These are phyloP conservation scores for Globisporangium abappressorium DNA, from an alignment of 352 stramenopile species.

Conservation along the genomic window DNA sequence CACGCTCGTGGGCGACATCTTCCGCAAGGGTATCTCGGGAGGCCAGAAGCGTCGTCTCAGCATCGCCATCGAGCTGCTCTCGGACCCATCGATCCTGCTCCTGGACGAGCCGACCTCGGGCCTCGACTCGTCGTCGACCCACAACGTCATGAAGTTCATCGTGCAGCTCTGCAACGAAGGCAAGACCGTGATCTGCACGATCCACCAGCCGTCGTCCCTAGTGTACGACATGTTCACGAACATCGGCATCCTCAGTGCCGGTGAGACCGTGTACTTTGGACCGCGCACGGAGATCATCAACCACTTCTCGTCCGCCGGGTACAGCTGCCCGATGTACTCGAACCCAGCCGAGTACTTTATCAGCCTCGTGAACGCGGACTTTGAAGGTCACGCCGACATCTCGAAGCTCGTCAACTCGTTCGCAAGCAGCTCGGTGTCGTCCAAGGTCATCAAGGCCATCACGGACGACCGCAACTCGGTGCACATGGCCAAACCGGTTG, in stretches of 20 bases:
- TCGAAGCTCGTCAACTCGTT: slow-evolving; percentile 27
- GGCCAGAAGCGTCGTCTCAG: slow-evolving; percentile 88
- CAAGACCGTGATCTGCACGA: slow-evolving; percentile 78
- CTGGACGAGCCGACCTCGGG: slow-evolving; percentile 93
- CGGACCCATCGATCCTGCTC: slow-evolving; percentile 93
- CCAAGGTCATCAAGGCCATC: slow-evolving; percentile 10
- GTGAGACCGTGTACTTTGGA: slow-evolving; percentile 35
- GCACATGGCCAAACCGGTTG: slow-evolving; percentile 33
- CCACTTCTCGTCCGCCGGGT: slow-evolving; percentile 54
- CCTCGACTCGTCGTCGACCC: slow-evolving; percentile 88
- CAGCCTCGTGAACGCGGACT: slow-evolving; percentile 58
- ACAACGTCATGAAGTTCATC: slow-evolving; percentile 84
- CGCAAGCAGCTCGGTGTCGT: slow-evolving; percentile 22
- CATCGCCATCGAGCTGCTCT: slow-evolving; percentile 92
- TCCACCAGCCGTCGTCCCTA: slow-evolving; percentile 83
- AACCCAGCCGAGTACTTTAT: slow-evolving; percentile 73
- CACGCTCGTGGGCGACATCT: slow-evolving; percentile 80
- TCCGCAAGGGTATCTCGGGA: slow-evolving; percentile 83
- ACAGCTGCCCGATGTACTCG: slow-evolving; percentile 61
- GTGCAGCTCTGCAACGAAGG: slow-evolving; percentile 39
- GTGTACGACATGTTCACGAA: slow-evolving; percentile 73
- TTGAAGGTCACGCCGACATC: slow-evolving; percentile 41
- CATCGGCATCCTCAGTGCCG: slow-evolving; percentile 39
- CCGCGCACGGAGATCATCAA: slow-evolving; percentile 28
- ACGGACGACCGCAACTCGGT: slow-evolving; percentile 23